Conservation (phyloP, 805 yeast species). For the Myxozyma kluyveri region DNA sequence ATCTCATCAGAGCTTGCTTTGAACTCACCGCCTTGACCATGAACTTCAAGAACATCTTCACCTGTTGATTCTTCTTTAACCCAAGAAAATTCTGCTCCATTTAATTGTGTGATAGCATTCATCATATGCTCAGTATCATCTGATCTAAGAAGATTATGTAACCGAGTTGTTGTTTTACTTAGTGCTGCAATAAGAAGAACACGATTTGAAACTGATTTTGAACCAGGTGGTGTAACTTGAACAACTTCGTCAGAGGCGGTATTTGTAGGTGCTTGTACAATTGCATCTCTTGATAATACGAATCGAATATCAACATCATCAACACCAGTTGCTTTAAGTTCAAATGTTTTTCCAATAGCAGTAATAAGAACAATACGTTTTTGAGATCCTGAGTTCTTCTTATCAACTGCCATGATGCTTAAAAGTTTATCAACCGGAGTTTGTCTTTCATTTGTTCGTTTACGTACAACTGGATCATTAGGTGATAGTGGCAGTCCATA, state of each 20-base stretch:
- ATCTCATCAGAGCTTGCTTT: slow-evolving; percentile 62
- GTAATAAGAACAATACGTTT: slow-evolving; percentile 84
- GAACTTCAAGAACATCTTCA: slow-evolving; percentile 77
- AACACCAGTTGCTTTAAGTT: slow-evolving; percentile 81
- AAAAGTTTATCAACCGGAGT: slow-evolving; percentile 76
- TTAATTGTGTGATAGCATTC: slow-evolving; percentile 71
- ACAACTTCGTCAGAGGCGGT: slow-evolving; percentile 31
- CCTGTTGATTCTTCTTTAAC: slow-evolving; percentile 67
- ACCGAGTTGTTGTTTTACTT: slow-evolving; percentile 77
- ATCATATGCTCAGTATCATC: slow-evolving; percentile 97
- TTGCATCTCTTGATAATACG: slow-evolving; percentile 75
- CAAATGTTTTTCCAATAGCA: slow-evolving; percentile 84
- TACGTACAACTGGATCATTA: slow-evolving; percentile 67
- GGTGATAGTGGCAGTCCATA: slow-evolving; percentile 82
- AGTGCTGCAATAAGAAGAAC: slow-evolving; percentile 91
- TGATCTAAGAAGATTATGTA: slow-evolving; percentile 85
- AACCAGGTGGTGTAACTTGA: slow-evolving; percentile 84
- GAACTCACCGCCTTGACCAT: slow-evolving; percentile 75
- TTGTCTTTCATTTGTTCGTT: slow-evolving; percentile 63
- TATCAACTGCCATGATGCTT: slow-evolving; percentile 89
- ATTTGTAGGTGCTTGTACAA: slow-evolving; percentile 46
- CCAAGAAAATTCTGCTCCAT: slow-evolving; percentile 77
- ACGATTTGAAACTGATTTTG: slow-evolving; percentile 94
- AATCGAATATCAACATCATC: slow-evolving; percentile 76
- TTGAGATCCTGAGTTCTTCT: slow-evolving; percentile 90